Conservation (phyloP, 805 yeast species). For the Candida multigemmis region DNA sequence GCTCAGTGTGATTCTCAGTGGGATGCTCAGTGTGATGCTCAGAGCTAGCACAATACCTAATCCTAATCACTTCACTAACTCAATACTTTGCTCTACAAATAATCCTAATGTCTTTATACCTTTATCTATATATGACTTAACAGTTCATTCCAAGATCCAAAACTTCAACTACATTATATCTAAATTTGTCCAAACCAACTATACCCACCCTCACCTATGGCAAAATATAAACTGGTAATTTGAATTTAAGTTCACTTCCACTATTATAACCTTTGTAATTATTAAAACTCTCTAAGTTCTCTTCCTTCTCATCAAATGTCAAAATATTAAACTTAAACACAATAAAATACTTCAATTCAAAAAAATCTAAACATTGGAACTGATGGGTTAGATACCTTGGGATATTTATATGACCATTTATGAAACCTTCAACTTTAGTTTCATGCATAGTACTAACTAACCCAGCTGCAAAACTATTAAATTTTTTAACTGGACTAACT, state of each 20-base stretch:
- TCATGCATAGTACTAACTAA: conserved; percentile 6
- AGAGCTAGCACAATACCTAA: no score
- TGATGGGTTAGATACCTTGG: conserved; percentile 23
- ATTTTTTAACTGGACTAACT: conserved; percentile 23
- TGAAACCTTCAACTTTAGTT: conserved; percentile 4
- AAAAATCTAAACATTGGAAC: conserved; percentile 24
- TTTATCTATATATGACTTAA: no score
- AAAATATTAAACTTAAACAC: conserved; percentile 27
- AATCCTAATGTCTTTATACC: no score
- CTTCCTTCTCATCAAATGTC: conserved; percentile 10
- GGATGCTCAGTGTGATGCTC: no score
- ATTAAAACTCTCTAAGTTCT: conserved; percentile 4
- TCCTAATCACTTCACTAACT: no score
- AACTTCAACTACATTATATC: no score
- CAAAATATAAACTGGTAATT: conserved; percentile 15
- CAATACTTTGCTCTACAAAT: no score
- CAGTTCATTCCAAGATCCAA: background rate
- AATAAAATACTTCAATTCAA: conserved; percentile 26
- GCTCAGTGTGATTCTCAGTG: no score
- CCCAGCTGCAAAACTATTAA: conserved; percentile 23
- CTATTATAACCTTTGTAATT: conserved; percentile 12
- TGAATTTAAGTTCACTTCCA: conserved; percentile 20
- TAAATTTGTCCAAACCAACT: no score
- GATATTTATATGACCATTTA: conserved; percentile 19
- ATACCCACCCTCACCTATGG: conserved; percentile 4